Conservation (phyloP, 495 filamentous ascomycete species). For the Trichoderma virens region DNA sequence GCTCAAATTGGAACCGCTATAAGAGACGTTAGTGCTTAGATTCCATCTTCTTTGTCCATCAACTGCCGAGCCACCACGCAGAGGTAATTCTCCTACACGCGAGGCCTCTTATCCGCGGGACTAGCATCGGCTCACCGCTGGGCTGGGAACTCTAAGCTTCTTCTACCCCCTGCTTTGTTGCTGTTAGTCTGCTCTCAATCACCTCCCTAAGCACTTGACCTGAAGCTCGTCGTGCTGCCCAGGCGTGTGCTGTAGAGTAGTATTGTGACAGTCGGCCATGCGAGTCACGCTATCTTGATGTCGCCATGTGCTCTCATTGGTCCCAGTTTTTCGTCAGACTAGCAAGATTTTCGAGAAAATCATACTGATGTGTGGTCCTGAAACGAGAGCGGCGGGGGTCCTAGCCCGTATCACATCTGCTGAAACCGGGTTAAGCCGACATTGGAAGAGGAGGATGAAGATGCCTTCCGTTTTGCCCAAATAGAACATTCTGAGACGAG, state of each 20-base stretch:
- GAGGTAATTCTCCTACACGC: not conserved
- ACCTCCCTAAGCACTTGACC: not conserved
- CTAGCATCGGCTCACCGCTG: conserved; percentile 5
- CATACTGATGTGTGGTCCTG: not conserved
- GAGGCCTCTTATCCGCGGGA: conserved; percentile 3
- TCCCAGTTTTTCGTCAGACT: conserved; percentile 1
- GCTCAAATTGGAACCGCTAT: not conserved
- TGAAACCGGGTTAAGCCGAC: conserved; percentile 8
- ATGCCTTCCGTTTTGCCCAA: not conserved
- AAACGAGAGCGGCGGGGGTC: not conserved
- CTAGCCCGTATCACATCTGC: conserved; percentile 2
- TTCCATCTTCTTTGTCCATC: not conserved
- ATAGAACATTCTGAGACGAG: conserved; percentile 5
- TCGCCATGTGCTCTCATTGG: not conserved
- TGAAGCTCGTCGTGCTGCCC: not conserved
- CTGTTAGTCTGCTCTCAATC: not conserved
- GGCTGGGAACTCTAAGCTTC: not conserved
- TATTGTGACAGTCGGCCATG: not conserved
- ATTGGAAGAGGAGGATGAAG: not conserved
- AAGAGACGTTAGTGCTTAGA: not conserved
- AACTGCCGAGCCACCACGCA: not conserved
- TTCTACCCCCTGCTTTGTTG: not conserved
- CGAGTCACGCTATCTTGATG: conserved; percentile 2
- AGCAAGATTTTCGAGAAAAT: not conserved
- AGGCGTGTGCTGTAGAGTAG: not conserved